phyloP scores from a whole-genome alignment of 345 rosid species.

The Leavenworthia alabamica region DNA sequence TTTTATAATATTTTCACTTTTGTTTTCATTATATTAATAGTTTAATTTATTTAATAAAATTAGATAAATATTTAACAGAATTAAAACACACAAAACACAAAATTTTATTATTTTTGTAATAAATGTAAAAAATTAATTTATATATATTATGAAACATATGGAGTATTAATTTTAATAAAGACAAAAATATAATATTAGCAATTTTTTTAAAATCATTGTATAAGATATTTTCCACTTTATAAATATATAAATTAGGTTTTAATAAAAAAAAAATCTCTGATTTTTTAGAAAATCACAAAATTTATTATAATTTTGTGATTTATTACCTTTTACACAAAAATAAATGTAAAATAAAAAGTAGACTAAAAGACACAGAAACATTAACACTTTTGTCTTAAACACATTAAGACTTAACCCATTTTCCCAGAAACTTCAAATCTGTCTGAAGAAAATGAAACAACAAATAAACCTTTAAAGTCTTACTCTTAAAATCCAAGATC shows the following conservation, averaged over 20 bases:
- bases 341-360: conserved; percentile 8
- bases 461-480: conserved; percentile 10
- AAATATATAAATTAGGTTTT: neutral
- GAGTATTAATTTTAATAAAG: neutral
- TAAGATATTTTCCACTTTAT: neutral
- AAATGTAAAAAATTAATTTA: too few species aligned
- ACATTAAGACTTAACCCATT: neutral
- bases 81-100: too few species aligned
- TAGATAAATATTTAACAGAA: too few species aligned
- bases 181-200: neutral
- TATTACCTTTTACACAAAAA: neutral
- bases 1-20: too few species aligned
- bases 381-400: conserved; percentile 10
- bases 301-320: neutral
- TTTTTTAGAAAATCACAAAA: neutral
- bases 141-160: too few species aligned
- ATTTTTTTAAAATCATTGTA: neutral
- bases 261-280: neutral
- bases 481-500: conserved; percentile 20
- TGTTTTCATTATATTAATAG: too few species aligned
- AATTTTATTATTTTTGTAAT: too few species aligned
- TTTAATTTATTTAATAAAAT: too few species aligned
- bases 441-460: conserved; percentile 20
- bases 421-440: conserved; percentile 22
- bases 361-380: neutral